Evolutionary conservation across 345 rosid species (phyloP).

Genomic region (Gossypium raimondii): DNA sequence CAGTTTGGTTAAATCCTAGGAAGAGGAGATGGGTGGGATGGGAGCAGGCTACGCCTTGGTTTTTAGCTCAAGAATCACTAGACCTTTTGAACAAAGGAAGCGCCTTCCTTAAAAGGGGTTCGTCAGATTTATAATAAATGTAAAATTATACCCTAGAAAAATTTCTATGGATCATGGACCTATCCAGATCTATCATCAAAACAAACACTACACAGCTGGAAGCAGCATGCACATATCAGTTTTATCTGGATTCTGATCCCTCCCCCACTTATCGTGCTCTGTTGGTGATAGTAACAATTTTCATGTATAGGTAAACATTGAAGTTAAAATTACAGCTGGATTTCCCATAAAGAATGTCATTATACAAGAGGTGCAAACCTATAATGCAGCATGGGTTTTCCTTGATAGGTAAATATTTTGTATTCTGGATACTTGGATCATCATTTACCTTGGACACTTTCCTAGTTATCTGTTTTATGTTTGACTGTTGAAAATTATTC

Average conservation of each 20-base stretch:
- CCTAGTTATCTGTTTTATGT: not conserved
- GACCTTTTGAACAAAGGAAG: not conserved
- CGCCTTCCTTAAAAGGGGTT: not conserved
- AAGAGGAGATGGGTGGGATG: not conserved
- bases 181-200: not conserved
- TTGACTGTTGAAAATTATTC: not conserved
- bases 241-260: not conserved
- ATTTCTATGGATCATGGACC: not conserved
- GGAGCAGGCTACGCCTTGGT: not conserved
- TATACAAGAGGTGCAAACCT: slow-evolving; percentile 41
- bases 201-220: not conserved
- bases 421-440: not conserved
- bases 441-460: not conserved
- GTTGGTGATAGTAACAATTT: not conserved
- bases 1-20: not conserved
- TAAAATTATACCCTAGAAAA: not conserved
- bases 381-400: slow-evolving; percentile 48
- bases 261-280: not conserved
- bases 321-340: slow-evolving; percentile 57
- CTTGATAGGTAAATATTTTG: slow-evolving; percentile 40
- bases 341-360: slow-evolving; percentile 46
- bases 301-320: slow-evolving; percentile 38
- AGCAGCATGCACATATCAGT: not conserved
- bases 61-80: too few species aligned
- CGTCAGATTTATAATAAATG: not conserved